These are phyloP conservation scores for Kodamaea ohmeri DNA, from an alignment of 1,139 yeast genomes.

Conservation along the genomic window DNA sequence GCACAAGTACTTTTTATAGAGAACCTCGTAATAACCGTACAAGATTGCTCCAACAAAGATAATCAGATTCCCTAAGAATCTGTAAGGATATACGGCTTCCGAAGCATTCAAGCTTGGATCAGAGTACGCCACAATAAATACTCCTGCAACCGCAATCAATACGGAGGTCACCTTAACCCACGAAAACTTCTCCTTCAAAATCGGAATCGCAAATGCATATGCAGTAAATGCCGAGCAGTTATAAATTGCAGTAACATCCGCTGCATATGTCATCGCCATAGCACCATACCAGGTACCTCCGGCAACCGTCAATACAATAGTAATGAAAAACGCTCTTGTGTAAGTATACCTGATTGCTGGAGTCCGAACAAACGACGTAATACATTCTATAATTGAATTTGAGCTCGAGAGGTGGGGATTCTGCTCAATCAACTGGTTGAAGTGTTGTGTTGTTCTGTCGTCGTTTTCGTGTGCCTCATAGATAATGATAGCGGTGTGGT, in stretches of 20 bases:
- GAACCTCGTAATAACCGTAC: constrained; percentile 83
- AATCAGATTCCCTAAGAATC: constrained; percentile 68
- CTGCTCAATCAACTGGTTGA: constrained; percentile 37
- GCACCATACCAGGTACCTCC: constrained; percentile 88
- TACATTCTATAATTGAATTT: constrained; percentile 35
- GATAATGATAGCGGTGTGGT: constrained; percentile 50
- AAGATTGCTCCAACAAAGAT: constrained; percentile 77
- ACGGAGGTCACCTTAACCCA: constrained; percentile 70
- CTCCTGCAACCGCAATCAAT: constrained; percentile 68
- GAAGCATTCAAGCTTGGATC: constrained; percentile 33
- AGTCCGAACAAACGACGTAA: constrained; percentile 37
- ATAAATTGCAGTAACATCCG: constrained; percentile 87
- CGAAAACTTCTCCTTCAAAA: constrained; percentile 63
- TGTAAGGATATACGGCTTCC: constrained; percentile 47
- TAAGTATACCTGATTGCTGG: constrained; percentile 51
- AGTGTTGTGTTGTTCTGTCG: constrained; percentile 35
- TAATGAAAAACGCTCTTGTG: constrained; percentile 42
- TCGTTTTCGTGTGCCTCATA: constrained; percentile 41
- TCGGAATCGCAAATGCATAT: constrained; percentile 76
- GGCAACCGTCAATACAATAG: constrained; percentile 65
- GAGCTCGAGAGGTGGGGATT: constrained; percentile 43
- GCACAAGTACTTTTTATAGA: constrained; percentile 73
- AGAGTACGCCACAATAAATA: constrained; percentile 74
- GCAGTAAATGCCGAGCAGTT: constrained; percentile 90
- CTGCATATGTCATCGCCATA: constrained; percentile 75